These are phyloP conservation scores for Lenwebbia sp. DNA, from an alignment of 345 rosid species.

Conservation along the genomic window DNA sequence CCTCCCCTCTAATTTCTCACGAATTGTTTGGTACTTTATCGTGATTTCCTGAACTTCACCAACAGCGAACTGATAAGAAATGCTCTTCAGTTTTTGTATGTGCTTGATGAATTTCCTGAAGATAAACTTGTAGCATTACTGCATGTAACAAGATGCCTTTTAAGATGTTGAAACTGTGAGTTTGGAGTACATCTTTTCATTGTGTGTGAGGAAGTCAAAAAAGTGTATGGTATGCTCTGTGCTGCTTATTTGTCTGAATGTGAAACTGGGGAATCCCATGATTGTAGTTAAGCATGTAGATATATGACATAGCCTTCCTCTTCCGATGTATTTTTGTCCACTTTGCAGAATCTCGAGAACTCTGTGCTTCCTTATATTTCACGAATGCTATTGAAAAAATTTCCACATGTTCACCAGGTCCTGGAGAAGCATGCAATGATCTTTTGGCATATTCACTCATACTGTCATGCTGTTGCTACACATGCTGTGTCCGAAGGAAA, in stretches of 20 bases:
- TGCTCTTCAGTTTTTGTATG: neutral
- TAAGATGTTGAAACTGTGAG: neutral
- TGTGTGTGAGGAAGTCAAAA: neutral
- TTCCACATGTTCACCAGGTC: constrained; percentile 38
- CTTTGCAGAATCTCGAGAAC: neutral
- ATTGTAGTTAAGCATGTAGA: neutral
- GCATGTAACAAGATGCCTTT: neutral
- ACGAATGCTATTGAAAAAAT: constrained; percentile 4
- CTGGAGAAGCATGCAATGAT: constrained; percentile 92
- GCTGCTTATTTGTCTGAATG: neutral
- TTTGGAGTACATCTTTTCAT: neutral
- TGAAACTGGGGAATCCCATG: neutral
- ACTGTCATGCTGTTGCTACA: constrained; percentile 96
- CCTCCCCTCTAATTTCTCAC: neutral
- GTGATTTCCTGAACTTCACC: neutral
- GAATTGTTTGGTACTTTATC: neutral
- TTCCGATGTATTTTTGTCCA: neutral
- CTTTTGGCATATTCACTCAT: constrained; percentile 88
- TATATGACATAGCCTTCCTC: neutral
- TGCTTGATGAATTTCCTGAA: neutral
- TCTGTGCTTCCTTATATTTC: neutral
- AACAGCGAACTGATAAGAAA: neutral
- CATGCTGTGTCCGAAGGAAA: constrained; percentile 90
- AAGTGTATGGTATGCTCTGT: neutral
- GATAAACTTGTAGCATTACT: neutral